Evolutionary conservation across 1,284 basidiomycete species (phyloP).

Genomic region (Sporisorium reilianum): DNA sequence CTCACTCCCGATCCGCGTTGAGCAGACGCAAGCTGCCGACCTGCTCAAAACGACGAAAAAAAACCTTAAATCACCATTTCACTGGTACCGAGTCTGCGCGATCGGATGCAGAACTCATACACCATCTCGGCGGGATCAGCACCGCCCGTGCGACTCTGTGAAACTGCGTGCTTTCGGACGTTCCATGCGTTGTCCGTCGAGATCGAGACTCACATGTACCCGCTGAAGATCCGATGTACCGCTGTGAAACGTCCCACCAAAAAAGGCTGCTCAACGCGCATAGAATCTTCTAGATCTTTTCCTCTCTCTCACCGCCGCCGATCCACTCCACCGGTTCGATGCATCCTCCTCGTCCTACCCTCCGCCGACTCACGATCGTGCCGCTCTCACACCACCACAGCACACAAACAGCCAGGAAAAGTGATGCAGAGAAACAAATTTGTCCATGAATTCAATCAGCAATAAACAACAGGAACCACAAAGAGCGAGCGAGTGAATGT

Average conservation of each 20-base stretch:
- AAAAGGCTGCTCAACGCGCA: constrained; percentile 6
- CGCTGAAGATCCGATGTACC: neutral
- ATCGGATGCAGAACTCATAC: neutral
- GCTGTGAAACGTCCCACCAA: neutral
- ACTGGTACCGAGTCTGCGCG: neutral
- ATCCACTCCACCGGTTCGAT: neutral
- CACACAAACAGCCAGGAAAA: neutral
- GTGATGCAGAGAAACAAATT: constrained; percentile 1
- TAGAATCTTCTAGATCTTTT: constrained; percentile 28
- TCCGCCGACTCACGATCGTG: neutral
- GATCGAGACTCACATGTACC: constrained; percentile 1
- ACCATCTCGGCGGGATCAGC: neutral
- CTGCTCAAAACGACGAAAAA: too few species aligned
- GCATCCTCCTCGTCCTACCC: neutral
- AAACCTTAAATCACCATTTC: neutral
- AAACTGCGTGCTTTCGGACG: neutral
- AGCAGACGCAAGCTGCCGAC: too few species aligned
- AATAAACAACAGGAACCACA: constrained; percentile 4
- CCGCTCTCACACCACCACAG: neutral
- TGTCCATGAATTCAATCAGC: constrained; percentile 20
- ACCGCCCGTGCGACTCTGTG: neutral
- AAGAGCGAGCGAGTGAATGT: neutral
- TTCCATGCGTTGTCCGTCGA: constrained; percentile 1
- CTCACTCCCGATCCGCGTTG: too few species aligned
- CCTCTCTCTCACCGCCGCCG: neutral